A percentile compares a stretch with the other conserved stretches of the same genome.
Conservation (phyloP, 2,329 filamentous ascomycete genomes). For the Colletotrichum paranaense region DNA sequence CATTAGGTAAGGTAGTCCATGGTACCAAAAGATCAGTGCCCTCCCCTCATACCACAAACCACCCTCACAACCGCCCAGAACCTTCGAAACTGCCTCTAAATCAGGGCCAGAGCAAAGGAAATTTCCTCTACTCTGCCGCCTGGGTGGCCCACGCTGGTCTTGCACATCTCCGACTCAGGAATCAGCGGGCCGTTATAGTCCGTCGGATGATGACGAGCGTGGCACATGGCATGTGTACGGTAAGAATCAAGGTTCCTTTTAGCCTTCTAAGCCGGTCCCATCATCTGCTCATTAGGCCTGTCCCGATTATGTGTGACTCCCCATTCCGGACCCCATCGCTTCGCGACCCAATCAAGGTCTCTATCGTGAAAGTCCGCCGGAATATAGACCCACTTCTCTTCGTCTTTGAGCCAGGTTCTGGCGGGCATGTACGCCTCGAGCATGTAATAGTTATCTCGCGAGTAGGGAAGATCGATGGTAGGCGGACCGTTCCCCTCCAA, state of each 20-base stretch:
- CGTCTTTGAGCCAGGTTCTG: constrained; percentile 61
- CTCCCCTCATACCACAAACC: neutral
- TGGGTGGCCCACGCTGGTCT: neutral
- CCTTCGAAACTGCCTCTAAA: neutral
- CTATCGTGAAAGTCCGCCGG: constrained; percentile 51
- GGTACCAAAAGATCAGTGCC: neutral
- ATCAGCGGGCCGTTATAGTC: neutral
- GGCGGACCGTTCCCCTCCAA: constrained; percentile 61
- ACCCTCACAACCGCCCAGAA: neutral
- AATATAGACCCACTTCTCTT: constrained; percentile 61
- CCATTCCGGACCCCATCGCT: constrained; percentile 1
- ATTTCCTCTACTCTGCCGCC: neutral
- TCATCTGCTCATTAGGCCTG: too few relatives aligned
- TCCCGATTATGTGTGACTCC: too few relatives aligned
- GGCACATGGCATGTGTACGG: too few relatives aligned
- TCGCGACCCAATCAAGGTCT: constrained; percentile 43
- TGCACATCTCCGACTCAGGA: neutral
- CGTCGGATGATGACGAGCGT: too few relatives aligned
- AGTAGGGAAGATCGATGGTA: constrained; percentile 63
- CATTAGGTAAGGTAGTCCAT: too few relatives aligned
- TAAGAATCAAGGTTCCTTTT: neutral
- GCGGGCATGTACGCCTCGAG: constrained; percentile 68
- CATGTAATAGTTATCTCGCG: constrained; percentile 69
- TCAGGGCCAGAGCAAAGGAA: too few relatives aligned
- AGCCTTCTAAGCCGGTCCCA: neutral